Conservation (phyloP, 305 asterid genomes). For the Lippia alba region DNA sequence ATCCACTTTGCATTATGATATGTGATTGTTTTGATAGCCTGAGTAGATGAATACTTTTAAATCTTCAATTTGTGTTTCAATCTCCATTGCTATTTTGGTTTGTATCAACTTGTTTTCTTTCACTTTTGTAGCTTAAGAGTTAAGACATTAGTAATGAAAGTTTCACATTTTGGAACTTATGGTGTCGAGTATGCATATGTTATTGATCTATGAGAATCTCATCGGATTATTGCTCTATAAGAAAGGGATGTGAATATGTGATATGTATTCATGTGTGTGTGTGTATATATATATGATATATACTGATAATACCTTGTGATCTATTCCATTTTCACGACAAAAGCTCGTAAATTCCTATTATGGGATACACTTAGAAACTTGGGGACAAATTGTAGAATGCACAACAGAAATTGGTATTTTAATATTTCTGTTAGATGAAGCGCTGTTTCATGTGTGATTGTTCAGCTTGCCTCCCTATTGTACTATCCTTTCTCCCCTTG, state of each 20-base stretch:
- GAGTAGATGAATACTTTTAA: background rate
- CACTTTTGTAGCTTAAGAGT: background rate
- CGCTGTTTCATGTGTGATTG: background rate
- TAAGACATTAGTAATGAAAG: too few relatives aligned
- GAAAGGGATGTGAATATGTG: background rate
- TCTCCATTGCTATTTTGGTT: background rate
- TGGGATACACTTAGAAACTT: background rate
- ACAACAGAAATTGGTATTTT: background rate
- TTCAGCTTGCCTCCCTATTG: background rate
- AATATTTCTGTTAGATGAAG: background rate
- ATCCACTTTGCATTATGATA: background rate
- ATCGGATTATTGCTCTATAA: background rate
- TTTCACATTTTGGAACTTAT: too few relatives aligned
- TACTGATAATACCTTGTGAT: background rate
- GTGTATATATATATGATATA: background rate
- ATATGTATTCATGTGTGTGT: background rate
- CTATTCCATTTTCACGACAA: too few relatives aligned
- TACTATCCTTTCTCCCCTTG: background rate
- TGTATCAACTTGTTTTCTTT: constrained; percentile 11
- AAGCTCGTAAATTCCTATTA: background rate
- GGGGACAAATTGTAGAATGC: background rate
- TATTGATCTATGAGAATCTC: background rate
- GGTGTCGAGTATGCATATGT: too few relatives aligned
- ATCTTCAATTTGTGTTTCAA: too few relatives aligned
- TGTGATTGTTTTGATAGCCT: constrained; percentile 2